Conservation (phyloP, 345 rosid species). For the Chamaenerion angustifolium region DNA sequence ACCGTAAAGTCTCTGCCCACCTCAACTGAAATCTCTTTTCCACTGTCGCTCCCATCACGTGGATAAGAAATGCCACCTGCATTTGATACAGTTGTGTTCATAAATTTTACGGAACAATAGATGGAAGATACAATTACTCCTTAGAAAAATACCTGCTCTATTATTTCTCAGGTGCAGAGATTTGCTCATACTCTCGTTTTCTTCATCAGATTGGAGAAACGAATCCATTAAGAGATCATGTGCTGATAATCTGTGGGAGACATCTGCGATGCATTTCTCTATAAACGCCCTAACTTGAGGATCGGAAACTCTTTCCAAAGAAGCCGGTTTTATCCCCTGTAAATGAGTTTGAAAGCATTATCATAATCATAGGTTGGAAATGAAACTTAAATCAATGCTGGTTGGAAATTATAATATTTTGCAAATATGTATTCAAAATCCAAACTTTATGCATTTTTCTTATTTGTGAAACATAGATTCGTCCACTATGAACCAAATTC, state of each 20-base stretch:
- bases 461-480: neutral
- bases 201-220: constrained; percentile 53
- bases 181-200: constrained; percentile 25
- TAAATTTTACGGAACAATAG: neutral
- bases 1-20: constrained; percentile 44
- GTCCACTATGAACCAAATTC: neutral
- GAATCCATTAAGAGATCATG: constrained; percentile 80
- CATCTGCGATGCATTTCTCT: constrained; percentile 77
- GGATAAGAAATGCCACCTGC: no score
- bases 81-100: no score
- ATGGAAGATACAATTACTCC: constrained; percentile 1
- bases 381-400: neutral
- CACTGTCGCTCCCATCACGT: neutral
- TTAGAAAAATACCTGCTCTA: constrained; percentile 24
- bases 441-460: neutral
- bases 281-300: constrained; percentile 54
- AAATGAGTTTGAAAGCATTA: neutral
- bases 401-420: no score
- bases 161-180: constrained; percentile 16
- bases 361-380: neutral
- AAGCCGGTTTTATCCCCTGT: constrained; percentile 90
- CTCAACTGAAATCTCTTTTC: constrained; percentile 21
- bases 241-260: constrained; percentile 61
- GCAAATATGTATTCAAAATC: no score
- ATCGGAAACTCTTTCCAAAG: constrained; percentile 68